These are phyloP conservation scores for Flaveria bidentis DNA, from an alignment of 129 eudicot genomes.

Conservation along the genomic window DNA sequence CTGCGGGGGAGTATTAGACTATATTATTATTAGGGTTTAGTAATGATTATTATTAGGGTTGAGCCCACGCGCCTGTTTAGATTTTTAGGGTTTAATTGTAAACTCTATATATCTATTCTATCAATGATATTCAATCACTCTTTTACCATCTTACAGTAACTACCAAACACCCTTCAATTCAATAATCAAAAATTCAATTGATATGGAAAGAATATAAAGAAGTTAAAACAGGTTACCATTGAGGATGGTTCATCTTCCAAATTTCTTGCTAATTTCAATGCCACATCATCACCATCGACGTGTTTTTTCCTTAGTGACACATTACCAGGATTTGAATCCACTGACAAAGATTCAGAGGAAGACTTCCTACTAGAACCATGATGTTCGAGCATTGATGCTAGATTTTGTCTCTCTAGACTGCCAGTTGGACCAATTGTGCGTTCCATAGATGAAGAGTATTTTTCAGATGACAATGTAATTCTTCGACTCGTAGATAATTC, in stretches of 20 bases:
- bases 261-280: slow-evolving; percentile 39
- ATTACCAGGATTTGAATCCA: slow-evolving; percentile 63
- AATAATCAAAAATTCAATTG: neutral
- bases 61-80: no score
- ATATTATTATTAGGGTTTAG: no score
- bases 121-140: no score
- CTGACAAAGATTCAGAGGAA: slow-evolving; percentile 44
- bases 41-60: no score
- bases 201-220: neutral
- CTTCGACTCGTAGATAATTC: slow-evolving; percentile 56
- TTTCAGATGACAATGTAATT: slow-evolving; percentile 44
- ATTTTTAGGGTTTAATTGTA: no score
- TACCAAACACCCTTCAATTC: neutral
- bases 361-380: slow-evolving; percentile 80
- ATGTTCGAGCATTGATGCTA: slow-evolving; percentile 76
- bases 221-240: neutral
- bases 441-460: slow-evolving; percentile 32
- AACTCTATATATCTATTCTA: no score
- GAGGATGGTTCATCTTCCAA: slow-evolving; percentile 60
- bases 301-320: slow-evolving; percentile 77
- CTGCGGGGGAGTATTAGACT: no score
- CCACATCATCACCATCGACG: slow-evolving; percentile 50
- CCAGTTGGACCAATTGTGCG: slow-evolving; percentile 42
- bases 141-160: no score
- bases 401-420: slow-evolving; percentile 64